Percentiles rank a stretch among this genome's conserved stretches.
Conservation (phyloP, 176 grass and related monocot genomes). For the Carex scoparia region DNA sequence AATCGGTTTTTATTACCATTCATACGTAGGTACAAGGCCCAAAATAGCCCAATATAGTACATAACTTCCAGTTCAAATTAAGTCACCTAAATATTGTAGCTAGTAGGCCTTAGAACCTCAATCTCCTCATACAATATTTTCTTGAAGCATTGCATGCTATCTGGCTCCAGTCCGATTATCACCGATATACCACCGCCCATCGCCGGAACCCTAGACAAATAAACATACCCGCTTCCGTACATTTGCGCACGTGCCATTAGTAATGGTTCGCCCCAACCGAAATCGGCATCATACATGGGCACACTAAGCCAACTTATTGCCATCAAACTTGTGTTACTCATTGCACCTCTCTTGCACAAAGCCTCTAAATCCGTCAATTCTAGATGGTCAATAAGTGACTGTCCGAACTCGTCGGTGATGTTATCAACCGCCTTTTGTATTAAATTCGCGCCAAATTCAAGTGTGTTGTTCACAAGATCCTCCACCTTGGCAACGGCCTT, state of each 20-base stretch:
- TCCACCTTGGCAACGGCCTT: not conserved
- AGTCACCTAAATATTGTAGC: not conserved
- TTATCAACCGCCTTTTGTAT: not conserved
- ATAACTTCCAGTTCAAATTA: not conserved
- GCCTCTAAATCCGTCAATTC: constrained; percentile 8
- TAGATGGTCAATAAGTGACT: constrained; percentile 32
- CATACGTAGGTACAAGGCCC: not conserved
- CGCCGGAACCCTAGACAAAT: constrained; percentile 30
- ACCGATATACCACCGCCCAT: constrained; percentile 47
- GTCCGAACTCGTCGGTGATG: constrained; percentile 31
- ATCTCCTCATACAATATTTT: constrained; percentile 55
- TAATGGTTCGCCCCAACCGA: constrained; percentile 49
- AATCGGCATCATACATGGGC: constrained; percentile 69
- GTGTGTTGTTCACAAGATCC: not conserved
- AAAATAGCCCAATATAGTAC: not conserved
- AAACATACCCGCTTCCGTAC: constrained; percentile 51
- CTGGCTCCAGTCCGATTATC: constrained; percentile 50
- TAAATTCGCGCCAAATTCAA: constrained; percentile 1
- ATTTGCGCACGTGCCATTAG: constrained; percentile 59
- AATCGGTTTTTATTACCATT: not conserved
- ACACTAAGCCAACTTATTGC: constrained; percentile 54
- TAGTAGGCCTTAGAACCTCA: not conserved
- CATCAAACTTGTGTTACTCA: constrained; percentile 17
- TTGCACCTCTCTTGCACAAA: not conserved
- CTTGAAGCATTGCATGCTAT: constrained; percentile 60